phyloP scores from a whole-genome alignment of 306 rosid genomes.

The Gastrolobium bilobum region DNA sequence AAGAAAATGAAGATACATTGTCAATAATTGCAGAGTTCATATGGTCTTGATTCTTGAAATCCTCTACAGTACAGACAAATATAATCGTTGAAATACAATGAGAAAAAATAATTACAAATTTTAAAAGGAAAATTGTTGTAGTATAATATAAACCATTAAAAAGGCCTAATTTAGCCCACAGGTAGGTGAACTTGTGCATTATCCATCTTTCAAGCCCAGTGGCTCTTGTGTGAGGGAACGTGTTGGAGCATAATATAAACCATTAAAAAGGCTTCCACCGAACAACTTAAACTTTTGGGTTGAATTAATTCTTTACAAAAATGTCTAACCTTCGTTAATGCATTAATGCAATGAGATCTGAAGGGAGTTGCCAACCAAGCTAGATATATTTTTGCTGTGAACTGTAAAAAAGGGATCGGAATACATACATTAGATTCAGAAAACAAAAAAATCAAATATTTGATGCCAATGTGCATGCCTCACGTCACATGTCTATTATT shows the following conservation, averaged over 20 bases:
- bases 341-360: not conserved
- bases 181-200: too few relatives aligned
- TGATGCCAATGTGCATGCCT: not conserved
- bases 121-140: not conserved
- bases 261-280: too few relatives aligned
- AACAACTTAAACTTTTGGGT: too few relatives aligned
- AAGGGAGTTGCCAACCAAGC: not conserved
- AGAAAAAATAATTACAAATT: not conserved
- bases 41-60: not conserved
- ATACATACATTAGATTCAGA: too few relatives aligned
- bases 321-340: not conserved
- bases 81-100: too few relatives aligned
- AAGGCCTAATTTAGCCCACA: too few relatives aligned
- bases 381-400: not conserved
- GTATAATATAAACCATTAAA: too few relatives aligned
- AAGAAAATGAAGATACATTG: not conserved
- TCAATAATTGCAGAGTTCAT: not conserved
- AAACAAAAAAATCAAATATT: not conserved
- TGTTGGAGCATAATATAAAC: too few relatives aligned
- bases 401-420: not conserved
- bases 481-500: not conserved
- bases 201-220: too few relatives aligned
- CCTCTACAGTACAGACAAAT: not conserved
- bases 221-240: too few relatives aligned
- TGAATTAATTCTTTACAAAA: too few relatives aligned